phyloP scores from a whole-genome alignment of 129 eudicot genomes.

The Helianthus annuus region HanXRQr2.0-SUNRISE NC_035441.2:116469683-116470182 shows the following conservation, averaged over 20 bases:
- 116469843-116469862: conserved; percentile 74
- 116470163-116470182: conserved; percentile 81
- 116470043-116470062: conserved; percentile 87
- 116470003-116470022: conserved; percentile 65
- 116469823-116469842: conserved; percentile 67
- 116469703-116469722: conserved; percentile 5
- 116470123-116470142: conserved; percentile 67
- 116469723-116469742: not conserved
- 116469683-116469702: not conserved
- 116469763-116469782: not conserved
- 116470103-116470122: conserved; percentile 79
- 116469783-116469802: conserved; percentile 44
- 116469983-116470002: conserved; percentile 71
- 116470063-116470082: conserved; percentile 64
- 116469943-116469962: conserved; percentile 87
- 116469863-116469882: conserved; percentile 88
- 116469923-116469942: conserved; percentile 82
- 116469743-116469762: not conserved
- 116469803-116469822: conserved; percentile 86
- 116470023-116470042: conserved; percentile 86
- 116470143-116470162: conserved; percentile 88
- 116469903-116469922: conserved; percentile 87
- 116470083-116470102: conserved; percentile 82
- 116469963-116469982: conserved; percentile 81
- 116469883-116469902: conserved; percentile 92